A percentile compares a stretch with the other conserved stretches of the same genome.
phyloP scores from a whole-genome alignment of 2,329 filamentous ascomycete species.

The Colletotrichum filicis region DNA sequence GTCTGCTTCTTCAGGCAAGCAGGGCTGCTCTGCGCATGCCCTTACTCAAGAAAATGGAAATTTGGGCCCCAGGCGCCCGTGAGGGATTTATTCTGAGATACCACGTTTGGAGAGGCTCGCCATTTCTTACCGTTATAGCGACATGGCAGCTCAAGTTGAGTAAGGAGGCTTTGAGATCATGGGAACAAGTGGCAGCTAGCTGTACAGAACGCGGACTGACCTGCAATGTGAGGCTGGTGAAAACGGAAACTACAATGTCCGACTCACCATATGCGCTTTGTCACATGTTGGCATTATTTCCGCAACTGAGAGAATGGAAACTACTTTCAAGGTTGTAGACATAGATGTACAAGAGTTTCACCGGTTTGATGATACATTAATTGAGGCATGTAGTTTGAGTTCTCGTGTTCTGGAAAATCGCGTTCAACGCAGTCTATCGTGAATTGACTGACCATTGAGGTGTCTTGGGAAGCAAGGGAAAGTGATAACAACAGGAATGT shows the following conservation, averaged over 20 bases:
- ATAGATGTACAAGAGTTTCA: neutral
- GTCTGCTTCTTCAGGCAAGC: neutral
- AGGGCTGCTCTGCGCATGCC: neutral
- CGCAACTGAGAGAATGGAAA: neutral
- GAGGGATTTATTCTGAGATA: neutral
- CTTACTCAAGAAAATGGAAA: neutral
- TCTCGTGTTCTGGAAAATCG: too few species aligned
- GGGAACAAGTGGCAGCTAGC: conserved; percentile 1
- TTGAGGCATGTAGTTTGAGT: too few species aligned
- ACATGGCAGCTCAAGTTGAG: neutral
- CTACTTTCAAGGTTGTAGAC: neutral
- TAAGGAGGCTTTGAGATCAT: neutral
- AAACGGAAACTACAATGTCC: neutral
- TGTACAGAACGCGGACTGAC: neutral
- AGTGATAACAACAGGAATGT: too few species aligned
- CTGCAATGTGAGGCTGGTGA: neutral
- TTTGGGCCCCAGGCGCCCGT: neutral
- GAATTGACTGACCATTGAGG: too few species aligned
- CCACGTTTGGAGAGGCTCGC: neutral
- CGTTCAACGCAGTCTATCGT: too few species aligned
- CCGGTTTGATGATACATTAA: too few species aligned
- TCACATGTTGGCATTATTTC: neutral
- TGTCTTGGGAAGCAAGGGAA: too few species aligned
- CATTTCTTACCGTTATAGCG: neutral
- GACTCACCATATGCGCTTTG: neutral